Percentiles rank a stretch among this genome's conserved stretches.
These are phyloP conservation scores for Cercospora citrullina DNA, from an alignment of 2,329 filamentous ascomycete species.

Conservation along the genomic window DNA sequence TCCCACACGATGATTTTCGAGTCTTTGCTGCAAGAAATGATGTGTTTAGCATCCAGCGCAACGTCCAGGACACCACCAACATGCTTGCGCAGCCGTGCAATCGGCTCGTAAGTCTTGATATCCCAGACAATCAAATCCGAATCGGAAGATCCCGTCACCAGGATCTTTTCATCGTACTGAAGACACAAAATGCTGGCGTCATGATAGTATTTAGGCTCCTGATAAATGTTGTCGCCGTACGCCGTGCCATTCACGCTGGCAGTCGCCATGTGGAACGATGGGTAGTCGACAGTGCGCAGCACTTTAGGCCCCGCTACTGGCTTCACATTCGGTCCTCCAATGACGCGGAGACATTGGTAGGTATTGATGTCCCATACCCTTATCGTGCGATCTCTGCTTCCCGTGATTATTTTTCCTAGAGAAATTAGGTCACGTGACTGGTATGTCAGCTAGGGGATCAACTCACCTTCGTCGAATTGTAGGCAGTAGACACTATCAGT, in stretches of 20 bases:
- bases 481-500: constrained; percentile 96
- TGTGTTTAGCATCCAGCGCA: constrained; percentile 86
- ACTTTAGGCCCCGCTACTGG: constrained; percentile 49
- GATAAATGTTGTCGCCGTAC: constrained; percentile 50
- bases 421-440: too few relatives aligned
- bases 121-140: constrained; percentile 89
- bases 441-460: too few relatives aligned
- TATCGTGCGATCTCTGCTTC: constrained; percentile 91
- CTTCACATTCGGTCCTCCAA: constrained; percentile 70
- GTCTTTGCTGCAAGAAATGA: constrained; percentile 97
- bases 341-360: constrained; percentile 78
- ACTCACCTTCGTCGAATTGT: constrained; percentile 85
- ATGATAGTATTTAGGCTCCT: constrained; percentile 63
- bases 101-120: constrained; percentile 75
- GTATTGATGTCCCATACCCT: constrained; percentile 94
- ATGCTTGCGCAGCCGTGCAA: constrained; percentile 76
- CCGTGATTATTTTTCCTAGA: constrained; percentile 80
- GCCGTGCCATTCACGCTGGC: constrained; percentile 51
- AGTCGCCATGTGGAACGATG: constrained; percentile 41
- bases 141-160: constrained; percentile 94
- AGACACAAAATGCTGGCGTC: constrained; percentile 91
- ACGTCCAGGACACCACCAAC: constrained; percentile 88
- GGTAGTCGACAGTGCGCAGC: constrained; percentile 45
- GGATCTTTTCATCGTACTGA: constrained; percentile 88
- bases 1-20: constrained; percentile 93